Evolutionary conservation across 2,329 filamentous ascomycete species (phyloP).

Genomic region (Talaromyces sp.): DNA sequence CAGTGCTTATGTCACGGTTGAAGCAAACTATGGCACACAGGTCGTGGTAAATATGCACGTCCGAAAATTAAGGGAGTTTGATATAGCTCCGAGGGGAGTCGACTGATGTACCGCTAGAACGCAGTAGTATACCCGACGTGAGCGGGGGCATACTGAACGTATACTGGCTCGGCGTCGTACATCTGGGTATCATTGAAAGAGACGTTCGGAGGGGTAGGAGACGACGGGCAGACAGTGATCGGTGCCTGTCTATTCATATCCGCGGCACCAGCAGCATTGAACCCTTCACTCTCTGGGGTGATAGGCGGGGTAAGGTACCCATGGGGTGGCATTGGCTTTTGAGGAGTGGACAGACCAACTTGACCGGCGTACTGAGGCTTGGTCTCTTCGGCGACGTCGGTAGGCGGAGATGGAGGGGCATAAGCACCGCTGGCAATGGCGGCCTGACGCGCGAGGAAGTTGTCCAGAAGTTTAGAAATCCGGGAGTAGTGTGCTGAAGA

Average conservation of each 20-base stretch:
- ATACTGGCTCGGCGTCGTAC: conserved; percentile 36
- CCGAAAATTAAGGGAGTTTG: not conserved
- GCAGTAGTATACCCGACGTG: conserved; percentile 35
- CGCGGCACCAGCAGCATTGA: conserved; percentile 25
- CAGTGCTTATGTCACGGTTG: conserved; percentile 14
- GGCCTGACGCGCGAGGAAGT: conserved; percentile 64
- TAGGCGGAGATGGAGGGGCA: conserved; percentile 41
- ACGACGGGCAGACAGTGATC: conserved; percentile 34
- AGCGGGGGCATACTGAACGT: conserved; percentile 32
- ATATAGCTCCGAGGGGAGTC: not conserved
- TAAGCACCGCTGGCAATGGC: conserved; percentile 48
- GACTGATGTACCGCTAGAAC: conserved; percentile 23
- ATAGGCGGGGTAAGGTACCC: conserved; percentile 50
- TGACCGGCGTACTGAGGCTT: conserved; percentile 38
- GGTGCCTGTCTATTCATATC: conserved; percentile 33
- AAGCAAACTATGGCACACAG: conserved; percentile 23
- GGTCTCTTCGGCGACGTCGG: conserved; percentile 35
- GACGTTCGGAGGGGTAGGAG: conserved; percentile 36
- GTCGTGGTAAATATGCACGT: conserved; percentile 16
- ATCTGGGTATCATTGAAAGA: conserved; percentile 36
- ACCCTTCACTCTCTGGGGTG: conserved; percentile 45
- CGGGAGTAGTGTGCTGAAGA: conserved; percentile 62
- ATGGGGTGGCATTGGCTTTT: conserved; percentile 40
- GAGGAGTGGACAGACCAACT: conserved; percentile 43
- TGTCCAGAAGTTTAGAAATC: conserved; percentile 62